Conservation (phyloP, 805 yeast species). For the Hanseniaspora occidentalis region DNA sequence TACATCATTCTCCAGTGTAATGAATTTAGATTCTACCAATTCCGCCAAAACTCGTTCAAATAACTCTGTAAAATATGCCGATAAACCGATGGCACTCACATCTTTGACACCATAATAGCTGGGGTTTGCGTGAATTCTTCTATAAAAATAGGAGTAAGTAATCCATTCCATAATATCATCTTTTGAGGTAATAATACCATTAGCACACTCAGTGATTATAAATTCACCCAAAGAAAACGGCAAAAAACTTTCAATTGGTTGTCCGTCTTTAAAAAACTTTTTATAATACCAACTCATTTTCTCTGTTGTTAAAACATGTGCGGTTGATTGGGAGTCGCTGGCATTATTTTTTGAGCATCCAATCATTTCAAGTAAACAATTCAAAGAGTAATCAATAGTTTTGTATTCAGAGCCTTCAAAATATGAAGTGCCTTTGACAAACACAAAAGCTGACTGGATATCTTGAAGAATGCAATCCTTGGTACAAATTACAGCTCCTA, state of each 20-base stretch:
- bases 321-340: conserved; percentile 29
- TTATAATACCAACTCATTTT: conserved; percentile 50
- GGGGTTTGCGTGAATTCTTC: conserved; percentile 73
- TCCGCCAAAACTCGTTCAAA: conserved; percentile 63
- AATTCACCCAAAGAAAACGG: conserved; percentile 49
- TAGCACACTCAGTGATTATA: conserved; percentile 61
- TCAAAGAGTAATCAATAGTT: conserved; percentile 53
- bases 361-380: conserved; percentile 54
- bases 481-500: conserved; percentile 38
- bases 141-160: conserved; percentile 70
- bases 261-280: conserved; percentile 56
- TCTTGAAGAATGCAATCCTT: conserved; percentile 38
- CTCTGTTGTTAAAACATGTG: conserved; percentile 41
- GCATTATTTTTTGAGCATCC: conserved; percentile 26
- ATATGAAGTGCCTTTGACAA: conserved; percentile 58
- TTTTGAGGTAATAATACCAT: conserved; percentile 45
- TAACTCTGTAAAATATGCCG: conserved; percentile 72
- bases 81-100: conserved; percentile 51
- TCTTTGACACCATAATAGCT: conserved; percentile 75
- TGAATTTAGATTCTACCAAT: conserved; percentile 43
- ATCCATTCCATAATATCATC: conserved; percentile 90
- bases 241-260: conserved; percentile 77
- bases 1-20: conserved; percentile 38
- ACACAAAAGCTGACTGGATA: conserved; percentile 43
- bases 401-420: conserved; percentile 68